Evolutionary conservation across 192 early-diverging fungal species (phyloP).

Genomic region (Coemansia pectinata): DNA sequence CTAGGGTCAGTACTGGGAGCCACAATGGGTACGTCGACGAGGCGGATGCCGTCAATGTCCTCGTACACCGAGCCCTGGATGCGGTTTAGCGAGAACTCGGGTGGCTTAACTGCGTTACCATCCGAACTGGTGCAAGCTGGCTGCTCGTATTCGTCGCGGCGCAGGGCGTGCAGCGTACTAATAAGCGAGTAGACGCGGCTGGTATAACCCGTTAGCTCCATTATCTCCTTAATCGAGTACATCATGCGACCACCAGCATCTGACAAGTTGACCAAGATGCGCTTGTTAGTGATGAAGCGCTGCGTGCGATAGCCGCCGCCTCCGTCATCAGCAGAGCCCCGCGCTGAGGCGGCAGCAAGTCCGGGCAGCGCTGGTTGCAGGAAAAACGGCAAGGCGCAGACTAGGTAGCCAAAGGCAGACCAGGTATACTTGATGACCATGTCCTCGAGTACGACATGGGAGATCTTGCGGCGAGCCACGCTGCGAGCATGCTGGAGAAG

Average conservation of each 20-base stretch:
- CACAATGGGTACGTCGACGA: slow-evolving; percentile 88
- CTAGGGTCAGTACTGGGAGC: slow-evolving; percentile 61
- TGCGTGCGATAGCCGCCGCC: slow-evolving; percentile 64
- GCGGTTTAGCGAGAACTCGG: slow-evolving; percentile 21
- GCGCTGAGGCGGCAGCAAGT: slow-evolving; percentile 12
- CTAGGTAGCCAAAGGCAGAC: slow-evolving; percentile 85
- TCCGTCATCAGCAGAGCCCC: neutral
- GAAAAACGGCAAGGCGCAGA: slow-evolving; percentile 88
- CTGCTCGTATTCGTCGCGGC: slow-evolving; percentile 59
- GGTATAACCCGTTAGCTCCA: slow-evolving; percentile 89
- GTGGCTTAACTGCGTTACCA: neutral
- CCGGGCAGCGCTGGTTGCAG: slow-evolving; percentile 61
- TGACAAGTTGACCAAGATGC: slow-evolving; percentile 83
- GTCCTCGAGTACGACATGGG: slow-evolving; percentile 93
- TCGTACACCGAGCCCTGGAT: slow-evolving; percentile 36
- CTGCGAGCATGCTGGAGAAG: slow-evolving; percentile 82
- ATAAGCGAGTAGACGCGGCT: slow-evolving; percentile 84
- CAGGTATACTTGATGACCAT: slow-evolving; percentile 97
- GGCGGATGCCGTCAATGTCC: slow-evolving; percentile 73
- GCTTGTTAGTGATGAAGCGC: slow-evolving; percentile 89
- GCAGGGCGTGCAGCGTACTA: slow-evolving; percentile 78
- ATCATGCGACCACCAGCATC: slow-evolving; percentile 97
- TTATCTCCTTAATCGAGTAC: slow-evolving; percentile 93
- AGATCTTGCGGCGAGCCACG: slow-evolving; percentile 79
- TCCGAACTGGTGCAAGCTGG: neutral